These are phyloP conservation scores for Spathaspora boniae DNA, from an alignment of 805 yeast species.

Conservation along the genomic window DNA sequence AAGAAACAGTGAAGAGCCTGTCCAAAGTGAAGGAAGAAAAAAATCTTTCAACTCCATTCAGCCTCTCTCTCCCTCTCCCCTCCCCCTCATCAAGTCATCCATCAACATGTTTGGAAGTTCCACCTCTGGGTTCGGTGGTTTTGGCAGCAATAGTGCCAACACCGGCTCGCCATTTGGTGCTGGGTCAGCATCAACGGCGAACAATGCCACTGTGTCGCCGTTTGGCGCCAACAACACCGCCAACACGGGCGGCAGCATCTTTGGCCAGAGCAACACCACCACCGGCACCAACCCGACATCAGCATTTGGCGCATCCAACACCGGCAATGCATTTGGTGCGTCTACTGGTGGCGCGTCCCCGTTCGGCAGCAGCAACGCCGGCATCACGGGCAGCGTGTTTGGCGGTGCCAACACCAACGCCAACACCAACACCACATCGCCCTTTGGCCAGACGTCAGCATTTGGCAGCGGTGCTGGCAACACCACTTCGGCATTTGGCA, in stretches of 20 bases:
- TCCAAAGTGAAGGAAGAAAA: no score
- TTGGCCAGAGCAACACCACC: slow-evolving; percentile 8
- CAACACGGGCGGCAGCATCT: slow-evolving; percentile 17
- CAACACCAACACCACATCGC: slow-evolving; percentile 17
- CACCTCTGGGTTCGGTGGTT: slow-evolving; percentile 53
- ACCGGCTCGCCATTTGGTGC: slow-evolving; percentile 35
- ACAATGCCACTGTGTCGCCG: slow-evolving; percentile 17
- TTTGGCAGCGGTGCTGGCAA: slow-evolving; percentile 25
- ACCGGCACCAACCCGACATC: slow-evolving; percentile 18
- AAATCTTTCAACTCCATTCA: neutral
- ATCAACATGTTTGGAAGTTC: slow-evolving; percentile 46
- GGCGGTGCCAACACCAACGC: slow-evolving; percentile 18
- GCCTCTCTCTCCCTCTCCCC: neutral
- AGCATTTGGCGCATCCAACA: slow-evolving; percentile 24
- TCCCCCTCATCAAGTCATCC: neutral
- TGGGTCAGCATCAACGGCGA: slow-evolving; percentile 17
- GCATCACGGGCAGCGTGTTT: slow-evolving; percentile 25
- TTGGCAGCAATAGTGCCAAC: slow-evolving; percentile 22
- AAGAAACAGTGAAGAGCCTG: slow-evolving; percentile 6
- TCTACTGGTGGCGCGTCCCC: slow-evolving; percentile 7
- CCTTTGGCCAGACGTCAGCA: slow-evolving; percentile 35
- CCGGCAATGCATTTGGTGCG: slow-evolving; percentile 22
- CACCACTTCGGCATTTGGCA: slow-evolving; percentile 16
- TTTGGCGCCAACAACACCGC: slow-evolving; percentile 16
- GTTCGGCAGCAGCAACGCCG: slow-evolving; percentile 9